Base-by-base conservation (phyloP, 202 grass and related monocot species). In the Cymbopogon flexuosus region DNA sequence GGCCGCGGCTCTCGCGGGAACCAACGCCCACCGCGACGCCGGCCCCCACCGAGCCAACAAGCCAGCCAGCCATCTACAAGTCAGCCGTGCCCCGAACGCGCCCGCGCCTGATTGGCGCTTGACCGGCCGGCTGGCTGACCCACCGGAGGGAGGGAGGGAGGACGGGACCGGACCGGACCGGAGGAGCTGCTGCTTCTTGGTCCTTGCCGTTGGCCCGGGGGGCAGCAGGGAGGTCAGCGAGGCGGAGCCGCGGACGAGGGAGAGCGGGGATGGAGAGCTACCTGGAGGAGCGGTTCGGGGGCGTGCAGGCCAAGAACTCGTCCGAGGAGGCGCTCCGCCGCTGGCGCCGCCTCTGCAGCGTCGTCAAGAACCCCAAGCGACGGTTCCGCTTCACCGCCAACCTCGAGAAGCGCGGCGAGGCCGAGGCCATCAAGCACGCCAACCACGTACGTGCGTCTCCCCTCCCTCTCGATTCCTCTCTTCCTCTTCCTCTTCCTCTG, bases 361-460 rank as follows among this genome's bases (percentile, higher is more conserved):
- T 99, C 77, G 92, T 99, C 77, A 99, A 99, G 90, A 99, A 99
- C 73, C 96, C 96, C 81, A 96, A 96, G 85, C 85, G 96, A 0
- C 86, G 96, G 0, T 99, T 99, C 86, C 88, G 96, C 22, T 99
- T 99, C 87, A 99, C 96, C 39, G 96, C 96, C 80, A 99, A 99
- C 89, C 91, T 99, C 77, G 86, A 84, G 59, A 99, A 96, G 88
- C 92, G 96, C 72, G 88, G 76, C 22, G 92, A 99, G 84, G 92
- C 83, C 21, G 70, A 91, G 84, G 92, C 90, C 64, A 93, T 96
- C 89, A 99, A 91, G 88, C 90, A 90, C 64, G 91, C 90, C 60
- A 99, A 99, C 78, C 88, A 96, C 63, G 96, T 99, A 8, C 40
- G 68, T 1, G 8, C 10, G 9, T 3, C 2, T 0, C 10, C 9